Conservation (phyloP, 768 basidiomycete genomes). For the Leccinum ochraceum region DNA sequence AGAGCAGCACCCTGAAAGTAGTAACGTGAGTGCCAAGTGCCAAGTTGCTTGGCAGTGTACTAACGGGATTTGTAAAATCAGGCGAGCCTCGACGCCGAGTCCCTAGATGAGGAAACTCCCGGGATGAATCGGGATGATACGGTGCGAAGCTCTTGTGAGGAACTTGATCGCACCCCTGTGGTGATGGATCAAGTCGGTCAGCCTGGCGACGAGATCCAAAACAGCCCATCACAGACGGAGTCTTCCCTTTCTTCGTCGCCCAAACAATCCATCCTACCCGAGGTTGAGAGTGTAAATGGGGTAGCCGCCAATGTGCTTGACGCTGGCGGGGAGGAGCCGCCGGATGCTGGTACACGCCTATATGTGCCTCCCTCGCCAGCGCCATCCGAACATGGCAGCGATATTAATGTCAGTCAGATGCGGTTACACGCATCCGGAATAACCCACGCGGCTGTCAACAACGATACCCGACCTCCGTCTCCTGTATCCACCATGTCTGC, state of each 20-base stretch:
- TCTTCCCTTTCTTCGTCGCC: slow-evolving; percentile 2
- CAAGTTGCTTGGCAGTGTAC: not conserved
- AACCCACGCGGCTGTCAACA: not conserved
- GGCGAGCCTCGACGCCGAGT: slow-evolving; percentile 1
- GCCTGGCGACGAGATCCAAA: not conserved
- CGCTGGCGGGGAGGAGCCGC: not conserved
- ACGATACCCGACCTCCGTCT: slow-evolving; percentile 15
- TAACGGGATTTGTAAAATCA: slow-evolving; percentile 10
- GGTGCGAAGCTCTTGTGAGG: not conserved
- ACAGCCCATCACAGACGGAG: slow-evolving; percentile 1
- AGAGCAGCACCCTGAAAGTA: not conserved
- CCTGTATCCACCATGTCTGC: slow-evolving; percentile 13
- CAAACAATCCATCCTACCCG: not conserved
- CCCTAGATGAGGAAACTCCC: not conserved
- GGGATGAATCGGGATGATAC: slow-evolving; percentile 1
- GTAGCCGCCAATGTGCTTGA: not conserved
- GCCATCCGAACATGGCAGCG: slow-evolving; percentile 32
- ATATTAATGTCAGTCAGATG: slow-evolving; percentile 1
- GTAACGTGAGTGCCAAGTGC: slow-evolving; percentile 11
- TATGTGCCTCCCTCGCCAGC: slow-evolving; percentile 24
- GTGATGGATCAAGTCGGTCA: not conserved
- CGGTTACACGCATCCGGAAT: not conserved
- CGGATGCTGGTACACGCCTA: not conserved
- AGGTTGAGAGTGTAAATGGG: not conserved
- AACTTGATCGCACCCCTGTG: not conserved